These are phyloP conservation scores for Amorphotheca resinae DNA, from an alignment of 495 filamentous ascomycete species.

Conservation along the genomic window DNA sequence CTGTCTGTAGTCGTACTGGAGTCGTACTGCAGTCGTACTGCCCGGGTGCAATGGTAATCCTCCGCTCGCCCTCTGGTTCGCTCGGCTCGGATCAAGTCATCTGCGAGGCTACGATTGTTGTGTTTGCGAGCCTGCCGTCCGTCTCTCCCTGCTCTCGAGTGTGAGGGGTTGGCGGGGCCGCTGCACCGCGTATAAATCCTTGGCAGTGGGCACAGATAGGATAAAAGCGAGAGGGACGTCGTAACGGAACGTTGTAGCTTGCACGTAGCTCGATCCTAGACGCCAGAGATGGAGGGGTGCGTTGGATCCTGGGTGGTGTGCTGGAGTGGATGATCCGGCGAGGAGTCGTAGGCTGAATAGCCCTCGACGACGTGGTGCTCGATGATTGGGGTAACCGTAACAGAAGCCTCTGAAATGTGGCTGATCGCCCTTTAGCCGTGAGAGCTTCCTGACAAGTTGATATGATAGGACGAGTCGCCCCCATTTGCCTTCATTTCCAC, in stretches of 20 bases:
- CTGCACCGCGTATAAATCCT: slow-evolving; percentile 15
- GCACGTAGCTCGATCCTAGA: slow-evolving; percentile 14
- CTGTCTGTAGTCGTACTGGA: no score
- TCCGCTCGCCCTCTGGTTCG: slow-evolving; percentile 6
- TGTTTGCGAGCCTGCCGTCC: no score
- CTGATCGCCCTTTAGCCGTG: slow-evolving; percentile 8
- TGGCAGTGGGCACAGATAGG: slow-evolving; percentile 12
- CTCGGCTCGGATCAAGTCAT: slow-evolving; percentile 7
- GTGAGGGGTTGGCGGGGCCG: slow-evolving; percentile 6
- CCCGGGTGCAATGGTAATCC: slow-evolving; percentile 3
- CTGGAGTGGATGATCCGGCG: slow-evolving; percentile 4
- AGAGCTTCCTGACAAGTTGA: slow-evolving; percentile 14
- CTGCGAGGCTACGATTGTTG: slow-evolving; percentile 6
- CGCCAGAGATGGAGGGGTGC: neutral
- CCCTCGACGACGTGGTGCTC: slow-evolving; percentile 14
- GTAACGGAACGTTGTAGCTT: no score
- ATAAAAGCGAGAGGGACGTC: no score
- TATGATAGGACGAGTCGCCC: slow-evolving; percentile 6
- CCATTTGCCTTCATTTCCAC: neutral
- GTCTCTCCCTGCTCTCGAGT: no score
- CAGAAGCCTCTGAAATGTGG: slow-evolving; percentile 6
- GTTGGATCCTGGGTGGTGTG: slow-evolving; percentile 2
- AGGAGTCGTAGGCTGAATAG: slow-evolving; percentile 9
- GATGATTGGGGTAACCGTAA: slow-evolving; percentile 14
- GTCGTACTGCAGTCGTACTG: no score